Conservation (phyloP, 352 stramenopile genomes). For the Pythium sp. region DNA sequence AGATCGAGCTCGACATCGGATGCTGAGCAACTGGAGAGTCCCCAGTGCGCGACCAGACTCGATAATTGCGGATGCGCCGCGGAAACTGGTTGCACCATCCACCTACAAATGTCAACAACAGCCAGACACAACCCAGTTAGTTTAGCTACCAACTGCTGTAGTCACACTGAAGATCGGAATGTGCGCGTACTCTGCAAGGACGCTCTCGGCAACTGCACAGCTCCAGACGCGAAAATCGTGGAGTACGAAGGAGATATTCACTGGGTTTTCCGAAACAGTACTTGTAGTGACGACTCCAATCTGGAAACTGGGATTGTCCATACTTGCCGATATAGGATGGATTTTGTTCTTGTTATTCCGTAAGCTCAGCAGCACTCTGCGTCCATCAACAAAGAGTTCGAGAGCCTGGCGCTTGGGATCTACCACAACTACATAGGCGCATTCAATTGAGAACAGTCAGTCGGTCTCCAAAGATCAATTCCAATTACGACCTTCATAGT, state of each 20-base stretch:
- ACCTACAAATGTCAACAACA: neutral
- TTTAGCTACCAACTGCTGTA: neutral
- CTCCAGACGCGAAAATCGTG: conserved; percentile 24
- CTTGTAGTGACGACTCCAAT: neutral
- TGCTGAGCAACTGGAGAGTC: conserved; percentile 14
- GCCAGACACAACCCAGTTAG: neutral
- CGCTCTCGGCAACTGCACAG: neutral
- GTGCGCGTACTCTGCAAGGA: conserved; percentile 4
- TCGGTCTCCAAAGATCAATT: neutral
- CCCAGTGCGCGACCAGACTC: conserved; percentile 16
- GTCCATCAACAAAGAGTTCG: conserved; percentile 10
- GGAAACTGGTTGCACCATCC: conserved; percentile 6
- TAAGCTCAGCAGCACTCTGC: too few relatives aligned
- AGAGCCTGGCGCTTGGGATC: neutral
- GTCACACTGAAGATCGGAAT: too few relatives aligned
- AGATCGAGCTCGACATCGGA: conserved; percentile 17
- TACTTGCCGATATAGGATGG: neutral
- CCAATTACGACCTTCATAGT: neutral
- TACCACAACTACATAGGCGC: neutral
- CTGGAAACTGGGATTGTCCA: neutral
- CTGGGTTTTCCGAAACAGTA: neutral
- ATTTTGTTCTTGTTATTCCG: too few relatives aligned
- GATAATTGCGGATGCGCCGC: neutral
- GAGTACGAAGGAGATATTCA: neutral
- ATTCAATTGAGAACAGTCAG: neutral